A percentile compares a stretch with the other conserved stretches of the same genome.
phyloP scores from a whole-genome alignment of 257 asterid genomes.

The Coffea canephora region DNA sequence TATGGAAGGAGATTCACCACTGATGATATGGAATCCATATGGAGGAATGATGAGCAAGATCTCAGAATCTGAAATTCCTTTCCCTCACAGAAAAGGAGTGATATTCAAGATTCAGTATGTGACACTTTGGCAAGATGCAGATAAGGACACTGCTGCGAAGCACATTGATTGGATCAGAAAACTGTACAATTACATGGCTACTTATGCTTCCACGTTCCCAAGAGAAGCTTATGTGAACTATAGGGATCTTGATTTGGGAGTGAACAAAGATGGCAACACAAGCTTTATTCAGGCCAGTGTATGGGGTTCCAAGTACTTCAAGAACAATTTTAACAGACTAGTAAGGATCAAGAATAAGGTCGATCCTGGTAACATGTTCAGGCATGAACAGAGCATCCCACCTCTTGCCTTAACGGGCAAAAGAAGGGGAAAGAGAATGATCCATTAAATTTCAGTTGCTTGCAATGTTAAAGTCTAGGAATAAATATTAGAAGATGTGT shows the following conservation, averaged over 20 bases:
- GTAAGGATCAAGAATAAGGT: conserved; percentile 53
- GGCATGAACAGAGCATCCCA: conserved; percentile 76
- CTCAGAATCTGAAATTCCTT: conserved; percentile 53
- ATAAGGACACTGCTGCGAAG: conserved; percentile 35
- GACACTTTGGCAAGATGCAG: conserved; percentile 43
- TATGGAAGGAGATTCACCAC: conserved; percentile 47
- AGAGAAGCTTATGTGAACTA: conserved; percentile 68
- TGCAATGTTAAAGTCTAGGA: neutral
- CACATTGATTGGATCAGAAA: conserved; percentile 57
- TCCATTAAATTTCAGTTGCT: conserved; percentile 17
- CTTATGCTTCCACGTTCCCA: conserved; percentile 58
- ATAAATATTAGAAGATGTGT: neutral
- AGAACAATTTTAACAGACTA: conserved; percentile 48
- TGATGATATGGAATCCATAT: conserved; percentile 55
- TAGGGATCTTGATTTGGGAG: conserved; percentile 69
- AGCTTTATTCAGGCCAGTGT: conserved; percentile 39
- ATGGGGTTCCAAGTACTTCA: conserved; percentile 62
- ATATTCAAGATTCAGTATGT: conserved; percentile 46
- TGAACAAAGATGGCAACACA: conserved; percentile 33
- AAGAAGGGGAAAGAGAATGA: conserved; percentile 22
- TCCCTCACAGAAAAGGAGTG: conserved; percentile 63
- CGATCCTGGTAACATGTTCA: conserved; percentile 67
- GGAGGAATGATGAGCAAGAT: conserved; percentile 67
- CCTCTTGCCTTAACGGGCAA: conserved; percentile 31
- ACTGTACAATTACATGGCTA: conserved; percentile 56